Conservation (phyloP, 2,329 filamentous ascomycete species). For the Arthrobotrys sinensis region DNA sequence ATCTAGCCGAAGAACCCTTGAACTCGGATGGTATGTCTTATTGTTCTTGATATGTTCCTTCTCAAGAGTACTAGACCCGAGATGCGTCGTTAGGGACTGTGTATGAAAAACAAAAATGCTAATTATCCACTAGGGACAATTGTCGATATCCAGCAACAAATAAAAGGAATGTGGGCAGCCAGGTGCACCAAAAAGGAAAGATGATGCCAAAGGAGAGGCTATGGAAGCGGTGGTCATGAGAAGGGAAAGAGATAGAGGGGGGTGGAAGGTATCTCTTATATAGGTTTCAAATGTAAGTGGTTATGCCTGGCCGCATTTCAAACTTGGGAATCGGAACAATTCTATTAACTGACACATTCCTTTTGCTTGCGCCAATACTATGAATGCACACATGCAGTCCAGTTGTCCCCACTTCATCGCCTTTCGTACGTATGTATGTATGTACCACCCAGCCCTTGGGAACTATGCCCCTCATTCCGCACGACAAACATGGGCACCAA, state of each 20-base stretch:
- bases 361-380: slow-evolving; percentile 14
- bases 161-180: slow-evolving; percentile 55
- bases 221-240: slow-evolving; percentile 26
- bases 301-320: slow-evolving; percentile 23
- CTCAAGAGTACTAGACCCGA: slow-evolving; percentile 59
- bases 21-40: slow-evolving; percentile 20
- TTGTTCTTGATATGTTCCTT: slow-evolving; percentile 25
- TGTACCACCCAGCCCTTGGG: slow-evolving; percentile 32
- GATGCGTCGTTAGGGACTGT: slow-evolving; percentile 49
- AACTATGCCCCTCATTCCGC: slow-evolving; percentile 20
- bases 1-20: slow-evolving; percentile 28
- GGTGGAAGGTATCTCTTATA: slow-evolving; percentile 45
- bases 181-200: slow-evolving; percentile 47
- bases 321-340: slow-evolving; percentile 28
- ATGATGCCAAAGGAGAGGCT: slow-evolving; percentile 55
- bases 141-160: slow-evolving; percentile 44
- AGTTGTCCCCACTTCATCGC: slow-evolving; percentile 8
- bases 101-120: slow-evolving; percentile 33
- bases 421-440: neutral
- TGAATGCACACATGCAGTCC: neutral
- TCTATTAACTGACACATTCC: slow-evolving; percentile 44
- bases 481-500: slow-evolving; percentile 3
- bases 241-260: slow-evolving; percentile 40
- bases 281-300: slow-evolving; percentile 43
- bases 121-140: slow-evolving; percentile 60